Percentiles rank a stretch among this genome's conserved stretches.
Conservation (phyloP, 78 protist genomes). For the Neovahlkampfia damariscottae region DNA sequence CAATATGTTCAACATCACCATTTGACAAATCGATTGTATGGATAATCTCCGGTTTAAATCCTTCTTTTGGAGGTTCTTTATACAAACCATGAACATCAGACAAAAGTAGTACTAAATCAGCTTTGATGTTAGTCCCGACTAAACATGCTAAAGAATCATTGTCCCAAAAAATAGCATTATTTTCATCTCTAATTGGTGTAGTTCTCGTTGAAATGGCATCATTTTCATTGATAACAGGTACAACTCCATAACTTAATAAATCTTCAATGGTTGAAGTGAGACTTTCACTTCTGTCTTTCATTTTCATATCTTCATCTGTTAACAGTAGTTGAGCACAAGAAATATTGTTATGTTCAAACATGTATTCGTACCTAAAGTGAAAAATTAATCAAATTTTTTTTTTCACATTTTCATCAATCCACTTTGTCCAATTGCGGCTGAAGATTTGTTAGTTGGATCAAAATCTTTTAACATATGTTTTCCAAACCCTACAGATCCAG, state of each 20-base stretch:
- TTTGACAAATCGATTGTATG: no score
- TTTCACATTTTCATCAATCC: conserved; percentile 20
- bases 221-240: conserved; percentile 55
- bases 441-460: neutral
- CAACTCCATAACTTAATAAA: neutral
- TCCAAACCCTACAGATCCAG: conserved; percentile 34
- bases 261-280: neutral
- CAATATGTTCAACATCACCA: neutral
- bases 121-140: conserved; percentile 12
- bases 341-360: conserved; percentile 14
- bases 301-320: conserved; percentile 18
- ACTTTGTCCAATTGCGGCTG: conserved; percentile 35
- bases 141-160: conserved; percentile 40
- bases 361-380: conserved; percentile 19
- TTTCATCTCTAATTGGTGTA: neutral
- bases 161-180: no score
- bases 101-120: conserved; percentile 33
- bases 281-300: neutral
- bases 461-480: neutral
- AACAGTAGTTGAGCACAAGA: conserved; percentile 32
- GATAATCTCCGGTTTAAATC: neutral
- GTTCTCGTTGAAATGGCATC: conserved; percentile 20
- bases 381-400: neutral
- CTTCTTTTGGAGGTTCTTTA: neutral
- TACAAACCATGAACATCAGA: conserved; percentile 46